Conservation (phyloP, 495 filamentous ascomycete genomes). For the Friedmanniomyces simplex region DNA sequence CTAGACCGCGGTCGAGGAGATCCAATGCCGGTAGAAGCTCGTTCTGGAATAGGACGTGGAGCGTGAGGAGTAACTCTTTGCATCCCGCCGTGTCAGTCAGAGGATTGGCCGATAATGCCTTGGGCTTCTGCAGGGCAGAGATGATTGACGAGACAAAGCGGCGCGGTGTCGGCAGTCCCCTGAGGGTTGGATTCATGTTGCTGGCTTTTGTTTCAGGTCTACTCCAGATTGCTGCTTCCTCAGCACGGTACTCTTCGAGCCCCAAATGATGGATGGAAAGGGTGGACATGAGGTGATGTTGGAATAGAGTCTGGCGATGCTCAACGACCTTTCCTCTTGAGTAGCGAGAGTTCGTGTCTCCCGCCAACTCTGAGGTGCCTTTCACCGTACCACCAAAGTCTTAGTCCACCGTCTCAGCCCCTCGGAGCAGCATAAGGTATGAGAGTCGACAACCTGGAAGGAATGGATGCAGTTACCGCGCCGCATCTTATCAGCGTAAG, state of each 20-base stretch:
- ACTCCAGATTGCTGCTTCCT: neutral
- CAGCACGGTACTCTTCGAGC: no score
- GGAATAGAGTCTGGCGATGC: no score
- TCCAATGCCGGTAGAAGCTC: conserved; percentile 66
- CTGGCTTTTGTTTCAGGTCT: no score
- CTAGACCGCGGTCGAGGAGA: conserved; percentile 62
- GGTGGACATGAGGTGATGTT: neutral
- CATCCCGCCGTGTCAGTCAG: neutral
- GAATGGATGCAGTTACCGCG: no score
- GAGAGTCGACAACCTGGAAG: no score
- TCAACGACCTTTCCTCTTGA: no score
- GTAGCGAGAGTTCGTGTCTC: no score
- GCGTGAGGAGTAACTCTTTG: conserved; percentile 41
- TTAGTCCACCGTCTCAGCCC: no score
- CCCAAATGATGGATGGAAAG: neutral
- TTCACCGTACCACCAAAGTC: no score
- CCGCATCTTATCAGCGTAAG: no score
- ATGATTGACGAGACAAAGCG: conserved; percentile 4
- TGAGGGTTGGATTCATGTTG: neutral
- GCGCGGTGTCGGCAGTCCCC: neutral
- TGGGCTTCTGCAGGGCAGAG: neutral
- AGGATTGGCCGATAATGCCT: conserved; percentile 1
- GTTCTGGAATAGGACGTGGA: conserved; percentile 55
- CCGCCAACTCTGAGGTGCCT: no score
- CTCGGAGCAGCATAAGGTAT: no score